Percentiles rank a stretch among this genome's conserved stretches.
phyloP scores from a whole-genome alignment of 2,329 filamentous ascomycete genomes.

The Fusarium mexicanum region DNA sequence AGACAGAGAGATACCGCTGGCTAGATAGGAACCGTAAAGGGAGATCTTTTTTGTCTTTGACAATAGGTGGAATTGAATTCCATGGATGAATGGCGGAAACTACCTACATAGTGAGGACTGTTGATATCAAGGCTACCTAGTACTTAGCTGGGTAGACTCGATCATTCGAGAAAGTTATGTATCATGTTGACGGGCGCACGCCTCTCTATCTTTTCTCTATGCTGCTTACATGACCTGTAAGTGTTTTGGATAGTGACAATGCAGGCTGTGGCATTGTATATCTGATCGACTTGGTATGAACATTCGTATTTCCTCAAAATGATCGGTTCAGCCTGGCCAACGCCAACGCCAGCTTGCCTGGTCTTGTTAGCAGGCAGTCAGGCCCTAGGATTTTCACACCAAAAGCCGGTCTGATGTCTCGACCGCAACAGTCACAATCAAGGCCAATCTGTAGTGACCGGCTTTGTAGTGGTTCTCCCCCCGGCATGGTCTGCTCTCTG shows the following conservation, averaged over 20 bases:
- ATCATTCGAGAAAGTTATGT: background rate
- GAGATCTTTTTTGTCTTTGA: slow-evolving; percentile 5
- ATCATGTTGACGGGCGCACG: background rate
- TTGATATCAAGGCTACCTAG: background rate
- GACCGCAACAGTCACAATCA: slow-evolving; percentile 2
- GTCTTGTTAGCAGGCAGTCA: slow-evolving; percentile 7
- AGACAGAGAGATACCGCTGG: slow-evolving; percentile 15
- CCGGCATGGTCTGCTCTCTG: slow-evolving; percentile 32
- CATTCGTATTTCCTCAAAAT: background rate
- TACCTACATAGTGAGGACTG: background rate
- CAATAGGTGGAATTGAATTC: background rate
- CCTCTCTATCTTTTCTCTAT: background rate
- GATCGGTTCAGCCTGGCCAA: background rate
- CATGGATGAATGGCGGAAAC: slow-evolving; percentile 10
- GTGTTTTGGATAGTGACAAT: background rate
- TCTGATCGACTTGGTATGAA: background rate
- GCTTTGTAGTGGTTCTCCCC: slow-evolving; percentile 27
- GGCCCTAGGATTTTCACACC: slow-evolving; percentile 16
- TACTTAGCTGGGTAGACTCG: background rate
- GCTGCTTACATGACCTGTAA: slow-evolving; percentile 9
- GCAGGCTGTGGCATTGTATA: background rate
- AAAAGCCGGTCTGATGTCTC: slow-evolving; percentile 15
- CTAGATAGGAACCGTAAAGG: slow-evolving; percentile 2
- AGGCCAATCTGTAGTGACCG: slow-evolving; percentile 26
- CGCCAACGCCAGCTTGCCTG: background rate